phyloP scores from a whole-genome alignment of 352 stramenopile genomes.

The Phytophthora pinifolia region DNA sequence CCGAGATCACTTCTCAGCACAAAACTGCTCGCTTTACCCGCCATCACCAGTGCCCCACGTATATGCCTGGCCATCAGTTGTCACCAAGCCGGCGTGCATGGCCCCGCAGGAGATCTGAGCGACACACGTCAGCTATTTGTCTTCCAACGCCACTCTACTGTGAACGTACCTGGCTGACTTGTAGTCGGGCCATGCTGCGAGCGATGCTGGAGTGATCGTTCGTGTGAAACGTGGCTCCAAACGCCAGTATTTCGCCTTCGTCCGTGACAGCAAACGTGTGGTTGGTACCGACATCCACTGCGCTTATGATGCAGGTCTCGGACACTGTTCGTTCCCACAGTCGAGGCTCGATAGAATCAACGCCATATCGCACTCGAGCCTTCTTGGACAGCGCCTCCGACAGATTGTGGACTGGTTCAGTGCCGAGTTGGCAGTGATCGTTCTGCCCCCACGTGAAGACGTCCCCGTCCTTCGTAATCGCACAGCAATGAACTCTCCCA shows the following conservation, averaged over 20 bases:
- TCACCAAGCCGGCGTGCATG: conserved; percentile 79
- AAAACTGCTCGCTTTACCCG: conserved; percentile 44
- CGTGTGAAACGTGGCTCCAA: conserved; percentile 70
- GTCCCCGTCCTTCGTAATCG: conserved; percentile 75
- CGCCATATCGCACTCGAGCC: conserved; percentile 54
- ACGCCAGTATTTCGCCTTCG: conserved; percentile 54
- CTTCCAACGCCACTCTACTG: background rate
- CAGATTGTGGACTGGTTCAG: conserved; percentile 64
- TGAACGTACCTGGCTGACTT: conserved; percentile 50
- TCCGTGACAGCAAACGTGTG: conserved; percentile 68
- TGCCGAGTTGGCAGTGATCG: conserved; percentile 76
- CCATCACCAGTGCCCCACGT: conserved; percentile 86
- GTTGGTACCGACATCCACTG: conserved; percentile 67
- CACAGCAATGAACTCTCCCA: conserved; percentile 72
- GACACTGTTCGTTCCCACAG: conserved; percentile 71
- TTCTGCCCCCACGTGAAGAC: conserved; percentile 87
- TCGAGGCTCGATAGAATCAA: conserved; percentile 56
- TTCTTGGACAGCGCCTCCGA: conserved; percentile 56
- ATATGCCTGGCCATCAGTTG: conserved; percentile 64
- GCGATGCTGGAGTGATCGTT: conserved; percentile 57
- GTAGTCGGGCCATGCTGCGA: conserved; percentile 55
- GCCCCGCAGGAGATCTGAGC: conserved; percentile 74
- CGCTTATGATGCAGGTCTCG: conserved; percentile 53
- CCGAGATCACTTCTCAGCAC: no score
- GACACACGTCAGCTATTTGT: background rate